A percentile compares a stretch with the other conserved stretches of the same genome.
Conservation (phyloP, 2,329 filamentous ascomycete genomes). For the Verticillium klebahnii region DNA sequence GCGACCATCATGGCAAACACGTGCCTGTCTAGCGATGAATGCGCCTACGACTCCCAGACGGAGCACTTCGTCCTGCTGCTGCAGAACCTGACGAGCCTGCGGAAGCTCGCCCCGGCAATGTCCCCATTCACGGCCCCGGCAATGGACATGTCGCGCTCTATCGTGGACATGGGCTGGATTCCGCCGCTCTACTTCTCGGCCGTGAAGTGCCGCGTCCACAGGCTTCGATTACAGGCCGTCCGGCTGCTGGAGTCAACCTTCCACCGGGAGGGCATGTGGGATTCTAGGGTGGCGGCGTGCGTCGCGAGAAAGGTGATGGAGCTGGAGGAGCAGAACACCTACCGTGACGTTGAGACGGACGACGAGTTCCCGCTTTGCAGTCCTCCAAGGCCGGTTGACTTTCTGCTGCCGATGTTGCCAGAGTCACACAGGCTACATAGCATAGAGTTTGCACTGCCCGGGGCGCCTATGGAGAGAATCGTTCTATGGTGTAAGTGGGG, state of each 20-base stretch:
- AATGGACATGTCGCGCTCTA: conserved; percentile 25
- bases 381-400: background rate
- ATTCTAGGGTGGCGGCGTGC: conserved; percentile 22
- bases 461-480: background rate
- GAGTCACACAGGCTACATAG: background rate
- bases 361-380: background rate
- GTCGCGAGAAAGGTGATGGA: conserved; percentile 31
- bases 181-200: conserved; percentile 40
- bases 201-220: conserved; percentile 39
- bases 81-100: conserved; percentile 10
- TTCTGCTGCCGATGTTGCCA: background rate
- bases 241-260: conserved; percentile 20
- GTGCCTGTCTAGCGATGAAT: conserved; percentile 26
- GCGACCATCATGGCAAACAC: conserved; percentile 35
- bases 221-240: conserved; percentile 33
- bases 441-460: background rate
- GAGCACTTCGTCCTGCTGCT: conserved; percentile 26
- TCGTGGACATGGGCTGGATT: conserved; percentile 38
- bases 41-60: conserved; percentile 29
- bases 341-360: background rate
- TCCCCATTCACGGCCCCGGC: background rate
- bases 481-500: background rate
- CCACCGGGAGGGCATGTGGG: conserved; percentile 38
- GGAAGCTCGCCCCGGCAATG: background rate
- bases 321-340: conserved; percentile 26